Base-by-base conservation (phyloP, 2,329 filamentous ascomycete genomes). In the Cordyceps cicadae region DNA sequence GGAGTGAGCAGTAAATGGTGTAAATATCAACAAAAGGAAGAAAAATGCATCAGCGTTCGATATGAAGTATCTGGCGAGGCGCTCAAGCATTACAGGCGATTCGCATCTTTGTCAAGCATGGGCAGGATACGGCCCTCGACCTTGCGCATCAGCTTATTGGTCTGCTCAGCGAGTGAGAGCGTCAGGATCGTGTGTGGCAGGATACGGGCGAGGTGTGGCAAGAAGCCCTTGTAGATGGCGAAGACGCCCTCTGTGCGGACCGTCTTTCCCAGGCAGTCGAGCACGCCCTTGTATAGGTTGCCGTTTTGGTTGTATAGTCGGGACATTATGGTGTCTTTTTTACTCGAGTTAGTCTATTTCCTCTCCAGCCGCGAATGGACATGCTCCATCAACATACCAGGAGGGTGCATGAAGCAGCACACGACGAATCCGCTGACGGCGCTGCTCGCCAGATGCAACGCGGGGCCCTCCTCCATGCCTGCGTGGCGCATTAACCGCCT, bases 271-370 rank as follows among this genome's bases (percentile, higher is more conserved):
- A 97, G 76, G 72, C 94, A 99, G 76, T 99, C 94, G 64, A 96
- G 89, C 5, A 95, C 90, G 62, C 92, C 89, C 67, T 83, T 87
- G 80, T 99, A 99, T n/a, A 99, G 82, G 72, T 97, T 96, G 57
- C 94, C 94, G 64, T 92, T 96, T 74, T 99, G 94, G 79, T 99
- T 99, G 81, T 99, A 99, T 80, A 99, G 87, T 64, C 94, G 88
- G 64, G 91, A 94, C 94, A 99, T 99, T 76, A 99, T 90, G 5
- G 94, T 99, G 74, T 99, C 94, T 67, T 56, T 43, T n/a, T 17
- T 29, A 5, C 29, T 12, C 21, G 34, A 43, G 17, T 64, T 59
- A 63, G 68, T 55, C 43, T 43, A 37, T 3, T 45, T 34, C 37
- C 4, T 32, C 29, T 50, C 52, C n/a, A 49, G 39, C 21, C 14